These are phyloP conservation scores for Ramaria rubella DNA, from an alignment of 768 basidiomycete genomes.

Conservation along the genomic window DNA sequence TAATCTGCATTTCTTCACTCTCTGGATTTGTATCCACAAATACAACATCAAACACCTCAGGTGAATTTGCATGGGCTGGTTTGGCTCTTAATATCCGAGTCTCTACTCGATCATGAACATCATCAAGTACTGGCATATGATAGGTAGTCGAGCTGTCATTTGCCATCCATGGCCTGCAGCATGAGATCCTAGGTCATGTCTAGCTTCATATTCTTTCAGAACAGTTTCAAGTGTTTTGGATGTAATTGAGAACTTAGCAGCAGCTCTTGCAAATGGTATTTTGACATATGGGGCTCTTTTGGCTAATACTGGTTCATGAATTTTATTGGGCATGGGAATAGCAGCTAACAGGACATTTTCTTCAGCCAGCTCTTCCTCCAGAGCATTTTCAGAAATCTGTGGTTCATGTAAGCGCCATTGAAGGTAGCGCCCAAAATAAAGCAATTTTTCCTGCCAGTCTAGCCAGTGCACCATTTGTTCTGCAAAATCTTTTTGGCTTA, in stretches of 20 bases:
- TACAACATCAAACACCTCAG: not conserved
- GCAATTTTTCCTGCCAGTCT: slow-evolving; percentile 21
- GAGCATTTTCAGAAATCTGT: not conserved
- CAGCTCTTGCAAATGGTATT: not conserved
- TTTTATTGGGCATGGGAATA: not conserved
- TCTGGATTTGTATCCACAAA: not conserved
- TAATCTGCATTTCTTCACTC: not conserved
- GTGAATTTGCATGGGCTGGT: not conserved
- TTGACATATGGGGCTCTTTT: not conserved
- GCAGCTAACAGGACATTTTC: not conserved
- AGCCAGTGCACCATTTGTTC: slow-evolving; percentile 39
- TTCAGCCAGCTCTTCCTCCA: not conserved
- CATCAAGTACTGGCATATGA: slow-evolving; percentile 19
- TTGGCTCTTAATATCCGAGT: not conserved
- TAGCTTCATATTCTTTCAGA: not conserved
- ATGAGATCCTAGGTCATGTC: not conserved
- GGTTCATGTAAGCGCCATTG: not conserved
- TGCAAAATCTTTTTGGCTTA: slow-evolving; percentile 25
- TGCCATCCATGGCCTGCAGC: not conserved
- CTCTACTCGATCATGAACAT: slow-evolving; percentile 13
- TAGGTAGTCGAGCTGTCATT: not conserved
- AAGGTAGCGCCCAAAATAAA: not conserved
- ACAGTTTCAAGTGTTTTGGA: not conserved
- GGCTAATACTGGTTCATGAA: not conserved
- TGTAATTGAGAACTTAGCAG: not conserved